Evolutionary conservation across 2,329 filamentous ascomycete species (phyloP), one percentile per base, ranked within the genome.

Genomic region (Alternaria longipes): DNA sequence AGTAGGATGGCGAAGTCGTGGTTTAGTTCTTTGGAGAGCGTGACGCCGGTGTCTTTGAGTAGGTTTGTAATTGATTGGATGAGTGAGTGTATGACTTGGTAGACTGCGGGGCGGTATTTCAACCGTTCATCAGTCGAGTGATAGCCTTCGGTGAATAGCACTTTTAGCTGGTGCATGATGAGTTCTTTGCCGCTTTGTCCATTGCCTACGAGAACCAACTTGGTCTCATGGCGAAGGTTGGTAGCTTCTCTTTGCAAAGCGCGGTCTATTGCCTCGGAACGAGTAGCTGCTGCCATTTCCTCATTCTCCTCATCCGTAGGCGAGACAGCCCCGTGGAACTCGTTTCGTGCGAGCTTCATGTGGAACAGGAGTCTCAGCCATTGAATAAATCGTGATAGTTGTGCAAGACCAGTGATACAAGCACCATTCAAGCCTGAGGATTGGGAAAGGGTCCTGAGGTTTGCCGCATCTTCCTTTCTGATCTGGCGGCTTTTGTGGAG

Each of bases 161-260:
- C 72, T 38, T 77, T 77, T 64, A 78, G 74, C 55, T 78, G 76
- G 34, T 74, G 70, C 74, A 77, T 77, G 42, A 78, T 71, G 18
- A 78, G 66, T 16, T 78, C 74, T 45, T 77, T 77, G 16, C 75
- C 75, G 50, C 73, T 74, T 54, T 71, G 70, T 18, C 50, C 28
- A 20, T 66, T 60, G 40, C 76, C 76, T 51, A 74, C 67, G 16
- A 78, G 64, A 36, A 78, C 68, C 8, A 78, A 66, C 52, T 78
- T 78, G 3, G 74, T 77, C 54, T 78, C 75, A 22, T 72, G 70
- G 14, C 71, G 70, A 24, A 77, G 68, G 30, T 62, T 67, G 28
- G 70, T 73, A 6, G 74, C 75, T 55, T 77, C 76, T 61, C 74
- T 69, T 59, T 77, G 70, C 14, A 78, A 56, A 14, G 67, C 65